Base-by-base conservation (phyloP, 306 rosid genomes). In the Inga leiocalycina region DNA sequence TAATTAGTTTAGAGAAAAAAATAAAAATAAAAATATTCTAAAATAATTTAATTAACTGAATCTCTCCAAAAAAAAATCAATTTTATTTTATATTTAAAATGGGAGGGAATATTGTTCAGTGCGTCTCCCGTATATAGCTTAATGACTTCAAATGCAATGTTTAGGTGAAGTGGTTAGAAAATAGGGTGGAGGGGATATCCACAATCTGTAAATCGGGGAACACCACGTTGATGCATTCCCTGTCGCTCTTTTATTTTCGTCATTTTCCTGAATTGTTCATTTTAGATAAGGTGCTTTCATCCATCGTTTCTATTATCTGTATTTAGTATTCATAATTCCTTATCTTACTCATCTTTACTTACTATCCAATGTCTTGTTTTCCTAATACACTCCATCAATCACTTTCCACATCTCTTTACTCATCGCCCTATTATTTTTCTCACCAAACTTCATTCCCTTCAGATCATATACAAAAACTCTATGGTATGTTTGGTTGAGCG, bases 151-250 rank as follows among this genome's bases (percentile, higher is more conserved):
- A 19, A 2, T 49, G 54, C 54, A 14, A 49, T 4, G 57, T 12
- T 48, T 15, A 48, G 11, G 16, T 14, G 14, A 13, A 48, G 14
- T 48, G 54, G 54, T 12, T 48, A 1, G 54, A 48, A 14, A 48
- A 48, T 2, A 48, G 54, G n/a, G 57, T 1, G 19, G 2, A 16
- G 12, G 10, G 57, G 27, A 24, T 73, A 73, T 46, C 66, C 48
- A 17, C 0, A 34, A 75, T 51, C 20, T 19, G 79, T 52, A 32
- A 17, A 27, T 19, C n/a, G 79, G 67, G 79, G 41, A 57, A 76
- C 79, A 34, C 79, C 79, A 76, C 79, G 79, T 54, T 20, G 24
- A n/a, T 57, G 24, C 48, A 51, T 57, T 57, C 52, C 27, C 69
- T 1, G 39, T 54, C 79, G 19, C 79, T 35, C 69, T 59, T 45